These are phyloP conservation scores for Botrytis galanthina DNA, from an alignment of 2,329 filamentous ascomycete species.

Conservation along the genomic window DNA sequence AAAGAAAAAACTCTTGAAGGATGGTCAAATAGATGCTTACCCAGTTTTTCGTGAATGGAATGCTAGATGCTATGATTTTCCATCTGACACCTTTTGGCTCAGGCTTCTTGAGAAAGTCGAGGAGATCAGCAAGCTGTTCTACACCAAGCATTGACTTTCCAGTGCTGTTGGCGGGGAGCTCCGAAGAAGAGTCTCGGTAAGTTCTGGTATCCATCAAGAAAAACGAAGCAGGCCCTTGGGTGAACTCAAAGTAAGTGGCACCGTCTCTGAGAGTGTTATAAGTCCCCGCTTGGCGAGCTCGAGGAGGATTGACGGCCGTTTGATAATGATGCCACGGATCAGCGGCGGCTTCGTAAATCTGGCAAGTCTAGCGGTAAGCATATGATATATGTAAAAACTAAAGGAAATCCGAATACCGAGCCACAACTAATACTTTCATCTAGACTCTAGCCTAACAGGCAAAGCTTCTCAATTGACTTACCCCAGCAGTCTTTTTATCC, in stretches of 20 bases:
- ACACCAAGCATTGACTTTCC: constrained; percentile 85
- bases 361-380: neutral
- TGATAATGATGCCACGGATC: constrained; percentile 83
- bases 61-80: constrained; percentile 88
- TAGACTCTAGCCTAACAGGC: constrained; percentile 21
- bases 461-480: constrained; percentile 52
- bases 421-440: neutral
- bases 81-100: constrained; percentile 78
- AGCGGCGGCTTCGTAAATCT: constrained; percentile 40
- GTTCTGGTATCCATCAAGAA: constrained; percentile 92
- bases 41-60: constrained; percentile 99
- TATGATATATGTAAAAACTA: neutral
- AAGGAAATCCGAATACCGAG: neutral
- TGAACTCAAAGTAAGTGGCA: constrained; percentile 85
- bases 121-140: constrained; percentile 74
- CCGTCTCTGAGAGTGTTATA: constrained; percentile 44
- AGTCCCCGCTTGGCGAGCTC: constrained; percentile 51
- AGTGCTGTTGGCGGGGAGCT: constrained; percentile 55
- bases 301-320: constrained; percentile 76
- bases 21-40: neutral
- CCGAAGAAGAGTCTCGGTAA: constrained; percentile 70
- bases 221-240: constrained; percentile 86
- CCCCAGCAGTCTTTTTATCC: constrained; percentile 75
- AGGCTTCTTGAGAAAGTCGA: constrained; percentile 70
- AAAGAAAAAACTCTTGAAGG: neutral